Evolutionary conservation across 345 rosid genomes (phyloP).

Genomic region (Camelina hispida): DNA sequence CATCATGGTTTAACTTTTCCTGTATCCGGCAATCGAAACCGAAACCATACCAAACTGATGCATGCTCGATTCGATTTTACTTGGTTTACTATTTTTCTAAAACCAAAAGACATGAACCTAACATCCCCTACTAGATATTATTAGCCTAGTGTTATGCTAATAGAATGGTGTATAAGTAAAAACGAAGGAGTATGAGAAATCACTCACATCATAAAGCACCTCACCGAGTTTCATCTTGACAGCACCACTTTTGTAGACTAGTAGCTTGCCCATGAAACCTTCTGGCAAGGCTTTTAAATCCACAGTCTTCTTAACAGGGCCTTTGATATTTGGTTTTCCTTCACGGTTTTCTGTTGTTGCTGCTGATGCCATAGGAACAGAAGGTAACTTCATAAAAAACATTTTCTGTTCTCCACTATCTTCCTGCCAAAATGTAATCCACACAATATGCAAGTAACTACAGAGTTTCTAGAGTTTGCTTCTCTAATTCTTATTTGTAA

Average conservation of each 20-base stretch:
- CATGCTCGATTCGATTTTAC: background rate
- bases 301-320: conserved; percentile 13
- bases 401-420: conserved; percentile 63
- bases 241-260: conserved; percentile 81
- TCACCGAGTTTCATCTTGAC: conserved; percentile 86
- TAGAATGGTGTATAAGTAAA: too few relatives aligned
- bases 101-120: background rate
- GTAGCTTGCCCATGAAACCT: conserved; percentile 87
- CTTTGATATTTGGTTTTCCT: conserved; percentile 31
- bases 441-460: conserved; percentile 9
- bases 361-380: conserved; percentile 58
- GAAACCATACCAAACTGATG: background rate
- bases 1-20: background rate
- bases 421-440: conserved; percentile 54
- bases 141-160: background rate
- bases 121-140: background rate
- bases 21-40: background rate
- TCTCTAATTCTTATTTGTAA: conserved; percentile 18
- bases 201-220: conserved; percentile 70
- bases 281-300: conserved; percentile 60
- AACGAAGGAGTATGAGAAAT: background rate
- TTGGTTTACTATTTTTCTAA: background rate
- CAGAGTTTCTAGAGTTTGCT: background rate
- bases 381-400: conserved; percentile 74
- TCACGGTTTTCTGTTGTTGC: conserved; percentile 47